These are phyloP conservation scores for Leccinellum rugosiceps DNA, from an alignment of 768 basidiomycete species.

Conservation along the genomic window DNA sequence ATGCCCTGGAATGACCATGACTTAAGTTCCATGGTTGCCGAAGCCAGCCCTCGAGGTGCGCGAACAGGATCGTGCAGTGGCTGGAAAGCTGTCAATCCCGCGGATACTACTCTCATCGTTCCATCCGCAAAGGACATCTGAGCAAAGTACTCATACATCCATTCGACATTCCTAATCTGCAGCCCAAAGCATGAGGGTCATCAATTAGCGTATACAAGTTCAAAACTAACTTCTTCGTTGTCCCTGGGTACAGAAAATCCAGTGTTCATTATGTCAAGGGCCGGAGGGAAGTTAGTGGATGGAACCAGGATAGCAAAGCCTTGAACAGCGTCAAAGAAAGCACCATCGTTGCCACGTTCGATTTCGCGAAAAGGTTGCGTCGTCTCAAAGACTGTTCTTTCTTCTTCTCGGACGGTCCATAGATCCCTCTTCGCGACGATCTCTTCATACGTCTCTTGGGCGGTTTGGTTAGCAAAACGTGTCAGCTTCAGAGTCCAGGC, in stretches of 20 bases:
- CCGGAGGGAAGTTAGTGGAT: neutral
- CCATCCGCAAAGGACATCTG: slow-evolving; percentile 3
- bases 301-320: neutral
- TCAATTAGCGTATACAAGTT: neutral
- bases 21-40: neutral
- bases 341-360: neutral
- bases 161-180: neutral
- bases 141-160: slow-evolving; percentile 9
- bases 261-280: neutral
- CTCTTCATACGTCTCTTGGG: neutral
- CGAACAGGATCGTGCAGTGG: neutral
- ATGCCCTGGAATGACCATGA: neutral
- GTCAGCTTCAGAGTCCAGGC: no score
- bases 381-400: neutral
- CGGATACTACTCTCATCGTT: neutral
- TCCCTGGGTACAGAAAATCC: neutral
- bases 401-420: neutral
- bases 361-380: neutral
- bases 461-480: no score
- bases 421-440: neutral
- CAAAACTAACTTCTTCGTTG: neutral
- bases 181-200: neutral
- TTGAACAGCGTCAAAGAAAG: neutral
- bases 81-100: slow-evolving; percentile 6
- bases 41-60: neutral